Evolutionary conservation across 73 alveolate genomes (phyloP), one percentile per base, ranked within the genome.

Genomic region (Stentor roeselii): DNA sequence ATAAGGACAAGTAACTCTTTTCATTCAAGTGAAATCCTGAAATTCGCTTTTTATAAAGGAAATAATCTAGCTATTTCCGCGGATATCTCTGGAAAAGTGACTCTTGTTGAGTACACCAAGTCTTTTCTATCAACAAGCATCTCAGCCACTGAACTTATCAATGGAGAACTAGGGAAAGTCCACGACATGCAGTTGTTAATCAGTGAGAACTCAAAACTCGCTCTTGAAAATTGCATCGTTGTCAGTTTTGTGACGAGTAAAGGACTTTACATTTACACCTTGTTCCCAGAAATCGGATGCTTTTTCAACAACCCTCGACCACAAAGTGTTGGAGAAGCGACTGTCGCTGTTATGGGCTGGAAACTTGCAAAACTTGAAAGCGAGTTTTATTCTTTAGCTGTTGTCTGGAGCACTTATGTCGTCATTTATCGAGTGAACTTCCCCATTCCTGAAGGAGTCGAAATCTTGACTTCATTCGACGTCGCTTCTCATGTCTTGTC

Each of bases 361-460:
- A 41, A 41, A 39, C 36, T n/a, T 21, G 84, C 75, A 1, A 76
- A 14, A 21, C 36, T 21, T 76, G 35, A 32, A n/a, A 36, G 39
- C 1, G 39, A 76, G 1, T 15, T 27, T 1, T n/a, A 39, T 32
- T 32, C 80, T 27, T 41, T 76, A 2, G 67, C 84, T 0, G 30
- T 76, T 37, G 74, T 37, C 6, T 76, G 84, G 84, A 67, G 84
- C 32, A 32, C 78, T 21, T 14, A 14, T 21, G 21, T 76, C 21
- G 36, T n/a, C 76, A 21, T 76, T 30, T 67, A 67, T 2, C 21
- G 34, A 30, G 2, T 67, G 34, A 67, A 32, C 27, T 32, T 67
- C 80, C 50, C 80, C 37, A 67, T 32, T 27, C n/a, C n/a, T 27
- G 80, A 67, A 67, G 80, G 80, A 27, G 34, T 67, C 41, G 41